Evolutionary conservation across 192 early-diverging fungal genomes (phyloP).

Genomic region (Linnemannia hyalina): DNA sequence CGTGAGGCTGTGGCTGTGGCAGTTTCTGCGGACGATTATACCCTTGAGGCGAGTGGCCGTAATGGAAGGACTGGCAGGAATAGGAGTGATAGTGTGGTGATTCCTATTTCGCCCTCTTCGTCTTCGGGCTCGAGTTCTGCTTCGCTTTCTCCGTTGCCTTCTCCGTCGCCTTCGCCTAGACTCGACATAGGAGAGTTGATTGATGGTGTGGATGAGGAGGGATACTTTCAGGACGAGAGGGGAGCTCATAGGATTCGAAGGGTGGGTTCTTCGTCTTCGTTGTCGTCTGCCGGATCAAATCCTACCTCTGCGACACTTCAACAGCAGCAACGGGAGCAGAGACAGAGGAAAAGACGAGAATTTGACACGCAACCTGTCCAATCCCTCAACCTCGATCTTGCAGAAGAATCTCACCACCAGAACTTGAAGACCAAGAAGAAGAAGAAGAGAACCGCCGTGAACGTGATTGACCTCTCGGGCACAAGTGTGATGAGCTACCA

Average conservation of each 20-base stretch:
- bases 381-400: background rate
- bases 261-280: background rate
- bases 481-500: conserved; percentile 22
- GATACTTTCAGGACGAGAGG: background rate
- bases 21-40: background rate
- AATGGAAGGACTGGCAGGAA: background rate
- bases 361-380: background rate
- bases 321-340: background rate
- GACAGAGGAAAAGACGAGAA: background rate
- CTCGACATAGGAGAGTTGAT: background rate
- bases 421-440: background rate
- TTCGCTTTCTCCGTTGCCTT: background rate
- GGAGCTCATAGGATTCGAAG: background rate
- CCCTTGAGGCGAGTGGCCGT: background rate
- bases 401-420: too few relatives aligned
- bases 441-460: conserved; percentile 8
- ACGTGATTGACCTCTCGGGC: conserved; percentile 32
- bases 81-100: conserved; percentile 16
- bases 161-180: background rate
- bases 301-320: background rate
- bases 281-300: background rate
- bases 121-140: background rate
- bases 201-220: background rate
- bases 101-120: conserved; percentile 25
- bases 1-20: conserved; percentile 24